Evolutionary conservation across 2,329 filamentous ascomycete genomes (phyloP).

Genomic region (Myotisia sp.): DNA sequence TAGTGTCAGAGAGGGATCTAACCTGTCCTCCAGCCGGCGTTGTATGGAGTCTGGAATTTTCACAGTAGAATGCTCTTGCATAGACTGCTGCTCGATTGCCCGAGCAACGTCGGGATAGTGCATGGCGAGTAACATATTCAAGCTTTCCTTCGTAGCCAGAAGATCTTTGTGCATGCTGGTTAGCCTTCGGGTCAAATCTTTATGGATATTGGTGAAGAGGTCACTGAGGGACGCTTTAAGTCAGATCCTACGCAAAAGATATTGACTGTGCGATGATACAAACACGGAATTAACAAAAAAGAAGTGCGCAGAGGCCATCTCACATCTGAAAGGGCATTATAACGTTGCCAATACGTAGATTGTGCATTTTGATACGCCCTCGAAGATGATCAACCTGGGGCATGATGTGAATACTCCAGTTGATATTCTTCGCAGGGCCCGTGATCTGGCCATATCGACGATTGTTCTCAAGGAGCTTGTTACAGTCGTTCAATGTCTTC

Average conservation of each 20-base stretch:
- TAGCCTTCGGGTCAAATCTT: background rate
- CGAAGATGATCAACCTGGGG: conserved; percentile 11
- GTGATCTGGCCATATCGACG: conserved; percentile 7
- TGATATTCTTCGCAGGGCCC: conserved; percentile 10
- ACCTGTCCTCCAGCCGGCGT: background rate
- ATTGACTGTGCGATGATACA: background rate
- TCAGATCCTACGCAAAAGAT: background rate
- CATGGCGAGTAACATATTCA: background rate
- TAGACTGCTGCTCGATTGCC: background rate
- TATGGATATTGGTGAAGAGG: background rate
- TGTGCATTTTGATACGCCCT: conserved; percentile 9
- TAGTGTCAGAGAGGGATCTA: background rate
- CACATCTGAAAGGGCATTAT: background rate
- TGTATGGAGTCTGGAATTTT: background rate
- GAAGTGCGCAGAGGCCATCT: background rate
- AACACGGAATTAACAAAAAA: background rate
- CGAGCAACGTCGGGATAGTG: background rate
- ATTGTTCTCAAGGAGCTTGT: conserved; percentile 10
- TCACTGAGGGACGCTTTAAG: background rate
- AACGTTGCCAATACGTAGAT: background rate
- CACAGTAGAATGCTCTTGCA: background rate
- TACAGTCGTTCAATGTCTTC: conserved; percentile 11
- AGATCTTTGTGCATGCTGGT: background rate
- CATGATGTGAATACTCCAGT: conserved; percentile 8
- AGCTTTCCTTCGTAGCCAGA: background rate